Evolutionary conservation across 2,329 filamentous ascomycete genomes (phyloP).

Genomic region (Aspergillus pseudoviridinutans): DNA sequence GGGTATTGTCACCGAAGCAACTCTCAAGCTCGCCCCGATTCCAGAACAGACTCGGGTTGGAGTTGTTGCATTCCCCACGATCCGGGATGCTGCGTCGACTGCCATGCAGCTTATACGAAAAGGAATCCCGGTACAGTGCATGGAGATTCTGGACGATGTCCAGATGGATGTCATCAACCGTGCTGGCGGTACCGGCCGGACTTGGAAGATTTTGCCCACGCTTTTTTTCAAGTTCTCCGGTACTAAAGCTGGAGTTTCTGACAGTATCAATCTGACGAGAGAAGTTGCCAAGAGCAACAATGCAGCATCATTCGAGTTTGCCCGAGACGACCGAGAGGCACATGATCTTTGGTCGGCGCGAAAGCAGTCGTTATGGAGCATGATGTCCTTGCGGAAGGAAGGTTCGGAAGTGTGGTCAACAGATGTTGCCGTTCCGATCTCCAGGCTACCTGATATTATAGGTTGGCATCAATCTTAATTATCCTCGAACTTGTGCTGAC

Average conservation of each 20-base stretch:
- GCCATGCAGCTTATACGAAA: slow-evolving; percentile 62
- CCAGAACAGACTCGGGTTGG: slow-evolving; percentile 64
- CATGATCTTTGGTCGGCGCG: slow-evolving; percentile 58
- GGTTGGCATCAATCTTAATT: slow-evolving; percentile 31
- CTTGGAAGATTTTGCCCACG: slow-evolving; percentile 39
- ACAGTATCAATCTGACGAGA: slow-evolving; percentile 69
- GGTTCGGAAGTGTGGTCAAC: slow-evolving; percentile 59
- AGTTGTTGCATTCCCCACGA: slow-evolving; percentile 56
- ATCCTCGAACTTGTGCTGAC: slow-evolving; percentile 10
- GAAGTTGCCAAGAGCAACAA: slow-evolving; percentile 61
- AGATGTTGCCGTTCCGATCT: slow-evolving; percentile 60
- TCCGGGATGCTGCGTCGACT: slow-evolving; percentile 60
- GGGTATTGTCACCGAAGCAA: slow-evolving; percentile 67
- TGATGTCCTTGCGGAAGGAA: slow-evolving; percentile 53
- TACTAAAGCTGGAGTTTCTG: slow-evolving; percentile 70
- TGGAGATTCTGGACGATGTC: slow-evolving; percentile 60
- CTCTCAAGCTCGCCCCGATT: slow-evolving; percentile 62
- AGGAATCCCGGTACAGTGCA: slow-evolving; percentile 64
- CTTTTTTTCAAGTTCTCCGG: slow-evolving; percentile 62
- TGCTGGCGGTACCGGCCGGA: slow-evolving; percentile 56
- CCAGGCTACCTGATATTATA: slow-evolving; percentile 59
- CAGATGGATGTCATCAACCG: slow-evolving; percentile 65
- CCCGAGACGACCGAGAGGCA: slow-evolving; percentile 50
- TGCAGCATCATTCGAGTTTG: slow-evolving; percentile 53
- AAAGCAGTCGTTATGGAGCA: slow-evolving; percentile 59